Evolutionary conservation across 352 stramenopile genomes (phyloP).

Genomic region (Phytophthora pinifolia): DNA sequence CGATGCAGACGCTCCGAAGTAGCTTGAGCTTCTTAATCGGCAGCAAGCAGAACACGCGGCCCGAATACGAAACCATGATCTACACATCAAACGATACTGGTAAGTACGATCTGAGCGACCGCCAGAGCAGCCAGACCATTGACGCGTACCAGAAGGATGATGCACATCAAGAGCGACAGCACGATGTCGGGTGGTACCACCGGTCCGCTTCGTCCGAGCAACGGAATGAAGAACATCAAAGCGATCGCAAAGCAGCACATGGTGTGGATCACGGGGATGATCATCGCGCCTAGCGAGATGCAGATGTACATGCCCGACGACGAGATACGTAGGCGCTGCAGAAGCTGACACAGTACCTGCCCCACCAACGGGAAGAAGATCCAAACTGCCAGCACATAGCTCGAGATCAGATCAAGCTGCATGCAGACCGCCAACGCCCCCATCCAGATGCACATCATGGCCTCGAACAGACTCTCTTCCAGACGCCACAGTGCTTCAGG

Average conservation of each 20-base stretch:
- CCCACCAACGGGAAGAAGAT: conserved; percentile 60
- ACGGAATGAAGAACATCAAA: conserved; percentile 75
- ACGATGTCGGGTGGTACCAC: conserved; percentile 58
- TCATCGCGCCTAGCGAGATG: conserved; percentile 47
- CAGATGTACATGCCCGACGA: conserved; percentile 47
- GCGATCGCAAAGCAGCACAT: conserved; percentile 55
- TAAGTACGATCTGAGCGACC: conserved; percentile 14
- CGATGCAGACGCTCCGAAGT: conserved; percentile 43
- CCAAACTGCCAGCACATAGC: conserved; percentile 64
- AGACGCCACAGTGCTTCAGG: conserved; percentile 47
- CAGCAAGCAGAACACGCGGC: conserved; percentile 76
- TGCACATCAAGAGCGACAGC: conserved; percentile 46
- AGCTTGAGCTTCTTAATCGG: conserved; percentile 36
- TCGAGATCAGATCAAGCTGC: conserved; percentile 46
- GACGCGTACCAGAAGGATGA: conserved; percentile 47
- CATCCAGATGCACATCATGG: conserved; percentile 50
- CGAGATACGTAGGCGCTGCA: conserved; percentile 42
- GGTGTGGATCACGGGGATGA: conserved; percentile 63
- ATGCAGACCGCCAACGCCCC: conserved; percentile 39
- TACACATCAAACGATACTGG: conserved; percentile 15
- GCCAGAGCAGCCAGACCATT: background rate
- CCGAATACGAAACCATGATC: conserved; percentile 55
- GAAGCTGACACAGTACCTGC: conserved; percentile 39
- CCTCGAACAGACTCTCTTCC: conserved; percentile 68
- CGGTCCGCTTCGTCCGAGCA: conserved; percentile 64